Percentiles rank a stretch among this genome's conserved stretches.
Conservation (phyloP, 2,329 filamentous ascomycete genomes). For the Fusarium sp. region DNA sequence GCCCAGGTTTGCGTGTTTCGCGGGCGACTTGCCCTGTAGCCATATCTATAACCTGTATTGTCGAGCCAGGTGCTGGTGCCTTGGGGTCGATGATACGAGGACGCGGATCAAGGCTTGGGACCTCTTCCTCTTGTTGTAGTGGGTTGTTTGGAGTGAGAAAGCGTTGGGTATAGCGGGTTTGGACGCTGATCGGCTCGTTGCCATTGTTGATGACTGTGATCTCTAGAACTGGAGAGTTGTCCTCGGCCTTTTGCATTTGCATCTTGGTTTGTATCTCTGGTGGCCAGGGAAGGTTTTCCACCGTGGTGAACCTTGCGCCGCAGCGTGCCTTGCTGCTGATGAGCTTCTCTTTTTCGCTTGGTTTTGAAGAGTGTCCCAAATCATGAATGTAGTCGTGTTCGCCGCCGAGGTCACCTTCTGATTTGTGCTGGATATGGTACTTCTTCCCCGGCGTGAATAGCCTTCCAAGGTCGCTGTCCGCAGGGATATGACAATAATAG, state of each 20-base stretch:
- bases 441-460: neutral
- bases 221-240: neutral
- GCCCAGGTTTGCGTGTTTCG: neutral
- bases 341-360: neutral
- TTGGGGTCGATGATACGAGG: neutral
- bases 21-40: neutral
- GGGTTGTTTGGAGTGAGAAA: neutral
- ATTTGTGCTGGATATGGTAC: neutral
- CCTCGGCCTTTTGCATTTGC: fast-evolving
- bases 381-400: neutral
- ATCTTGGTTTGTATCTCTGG: neutral
- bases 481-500: neutral
- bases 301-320: neutral
- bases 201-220: neutral
- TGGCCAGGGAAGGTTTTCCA: neutral
- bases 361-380: fast-evolving
- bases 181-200: neutral
- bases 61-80: neutral
- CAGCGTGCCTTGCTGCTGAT: neutral
- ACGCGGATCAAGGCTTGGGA: neutral
- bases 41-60: neutral
- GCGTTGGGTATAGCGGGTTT: neutral
- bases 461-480: neutral
- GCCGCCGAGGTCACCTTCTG: neutral
- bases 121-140: neutral